Evolutionary conservation across 495 filamentous ascomycete species (phyloP).

Genomic region (Aspergillus nidulans): DNA sequence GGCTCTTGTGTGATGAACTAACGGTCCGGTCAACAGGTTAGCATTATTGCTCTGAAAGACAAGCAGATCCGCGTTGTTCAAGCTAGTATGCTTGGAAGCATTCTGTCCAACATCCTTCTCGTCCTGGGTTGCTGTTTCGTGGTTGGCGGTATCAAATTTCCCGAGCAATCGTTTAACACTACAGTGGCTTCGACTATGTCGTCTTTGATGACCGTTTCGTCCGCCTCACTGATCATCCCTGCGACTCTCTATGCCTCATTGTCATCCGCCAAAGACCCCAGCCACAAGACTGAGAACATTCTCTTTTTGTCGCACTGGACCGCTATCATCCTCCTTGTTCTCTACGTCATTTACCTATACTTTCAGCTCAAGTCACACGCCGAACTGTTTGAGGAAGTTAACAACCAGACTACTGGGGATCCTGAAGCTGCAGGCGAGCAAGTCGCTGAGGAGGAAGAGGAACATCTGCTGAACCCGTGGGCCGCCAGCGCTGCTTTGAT

Average conservation of each 20-base stretch:
- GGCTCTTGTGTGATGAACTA: conserved; percentile 2
- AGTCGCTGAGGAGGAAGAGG: conserved; percentile 45
- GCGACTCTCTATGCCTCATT: conserved; percentile 69
- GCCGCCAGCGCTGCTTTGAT: conserved; percentile 72
- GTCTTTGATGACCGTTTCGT: conserved; percentile 88
- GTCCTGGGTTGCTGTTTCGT: conserved; percentile 98
- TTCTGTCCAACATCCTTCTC: conserved; percentile 90
- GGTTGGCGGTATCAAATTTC: conserved; percentile 65
- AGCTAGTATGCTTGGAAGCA: conserved; percentile 95
- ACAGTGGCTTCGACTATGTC: conserved; percentile 95
- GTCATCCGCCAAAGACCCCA: conserved; percentile 17
- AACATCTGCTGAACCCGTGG: conserved; percentile 62
- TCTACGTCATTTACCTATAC: conserved; percentile 86
- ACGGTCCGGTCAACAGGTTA: conserved; percentile 58
- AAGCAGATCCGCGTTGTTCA: conserved; percentile 93
- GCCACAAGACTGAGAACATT: conserved; percentile 48
- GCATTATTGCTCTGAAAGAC: conserved; percentile 82
- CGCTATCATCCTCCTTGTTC: conserved; percentile 77
- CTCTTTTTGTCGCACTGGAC: conserved; percentile 86
- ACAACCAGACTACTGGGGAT: conserved; percentile 25
- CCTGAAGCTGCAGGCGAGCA: conserved; percentile 29
- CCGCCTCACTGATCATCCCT: conserved; percentile 89
- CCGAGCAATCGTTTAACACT: conserved; percentile 73
- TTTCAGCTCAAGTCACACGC: conserved; percentile 87
- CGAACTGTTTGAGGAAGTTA: conserved; percentile 69